Conservation (phyloP, 2,329 filamentous ascomycete species). For the Stagonosporopsis chrysanthemi region DNA sequence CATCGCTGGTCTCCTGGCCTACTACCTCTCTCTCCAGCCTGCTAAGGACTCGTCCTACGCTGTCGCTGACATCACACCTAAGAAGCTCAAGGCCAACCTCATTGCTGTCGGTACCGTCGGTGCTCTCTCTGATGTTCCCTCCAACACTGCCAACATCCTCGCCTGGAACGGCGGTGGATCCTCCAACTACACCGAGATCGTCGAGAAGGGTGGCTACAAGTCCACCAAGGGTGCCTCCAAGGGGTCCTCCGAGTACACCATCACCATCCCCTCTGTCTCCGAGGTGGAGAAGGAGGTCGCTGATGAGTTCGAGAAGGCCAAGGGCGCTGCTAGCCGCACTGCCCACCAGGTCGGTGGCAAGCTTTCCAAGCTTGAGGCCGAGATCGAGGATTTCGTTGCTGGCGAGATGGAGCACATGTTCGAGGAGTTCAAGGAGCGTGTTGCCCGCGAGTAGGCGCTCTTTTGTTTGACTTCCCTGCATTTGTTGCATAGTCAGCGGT, state of each 20-base stretch:
- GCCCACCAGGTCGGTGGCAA: constrained; percentile 54
- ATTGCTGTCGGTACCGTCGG: constrained; percentile 82
- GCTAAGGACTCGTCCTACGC: constrained; percentile 88
- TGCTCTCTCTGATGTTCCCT: constrained; percentile 81
- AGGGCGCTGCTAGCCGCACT: constrained; percentile 50
- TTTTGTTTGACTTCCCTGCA: not conserved
- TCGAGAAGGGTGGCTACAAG: constrained; percentile 76
- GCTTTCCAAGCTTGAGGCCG: constrained; percentile 55
- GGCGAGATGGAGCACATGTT: constrained; percentile 62
- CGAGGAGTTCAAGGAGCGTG: constrained; percentile 57
- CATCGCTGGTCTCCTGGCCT: constrained; percentile 88
- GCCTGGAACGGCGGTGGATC: constrained; percentile 98
- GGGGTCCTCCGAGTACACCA: constrained; percentile 49
- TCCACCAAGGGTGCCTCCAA: constrained; percentile 46
- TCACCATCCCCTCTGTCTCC: constrained; percentile 48
- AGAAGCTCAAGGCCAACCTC: constrained; percentile 90
- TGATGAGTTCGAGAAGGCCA: constrained; percentile 47
- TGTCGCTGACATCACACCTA: constrained; percentile 86
- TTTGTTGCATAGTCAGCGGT: constrained; percentile 17
- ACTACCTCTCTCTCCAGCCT: constrained; percentile 96
- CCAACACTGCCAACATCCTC: constrained; percentile 89
- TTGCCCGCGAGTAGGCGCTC: constrained; percentile 42
- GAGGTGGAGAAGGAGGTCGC: constrained; percentile 48
- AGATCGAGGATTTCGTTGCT: constrained; percentile 58
- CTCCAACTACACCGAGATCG: constrained; percentile 86